These are phyloP conservation scores for Lithohypha guttulata DNA, from an alignment of 2,329 filamentous ascomycete species.

Conservation along the genomic window DNA sequence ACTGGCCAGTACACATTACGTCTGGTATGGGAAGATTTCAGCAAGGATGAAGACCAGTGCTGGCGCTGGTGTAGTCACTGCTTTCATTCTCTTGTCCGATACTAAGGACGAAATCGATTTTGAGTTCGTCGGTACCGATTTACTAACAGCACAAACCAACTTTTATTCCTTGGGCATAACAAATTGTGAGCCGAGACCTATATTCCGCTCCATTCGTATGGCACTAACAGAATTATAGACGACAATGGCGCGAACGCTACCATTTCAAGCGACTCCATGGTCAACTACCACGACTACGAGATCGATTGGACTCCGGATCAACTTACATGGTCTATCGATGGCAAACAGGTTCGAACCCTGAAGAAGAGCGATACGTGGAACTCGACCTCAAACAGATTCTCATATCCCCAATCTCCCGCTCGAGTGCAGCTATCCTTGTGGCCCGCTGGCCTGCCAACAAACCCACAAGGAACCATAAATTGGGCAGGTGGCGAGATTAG, in stretches of 20 bases:
- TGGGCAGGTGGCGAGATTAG: conserved; percentile 89
- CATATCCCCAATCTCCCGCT: conserved; percentile 82
- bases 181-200: conserved; percentile 54
- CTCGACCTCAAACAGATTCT: conserved; percentile 64
- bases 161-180: conserved; percentile 94
- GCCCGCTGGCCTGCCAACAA: conserved; percentile 74
- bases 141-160: conserved; percentile 75
- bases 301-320: conserved; percentile 83
- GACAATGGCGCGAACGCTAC: conserved; percentile 63
- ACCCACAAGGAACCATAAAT: conserved; percentile 70
- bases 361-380: conserved; percentile 79
- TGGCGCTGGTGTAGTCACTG: conserved; percentile 83
- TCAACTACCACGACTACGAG: conserved; percentile 78
- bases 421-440: conserved; percentile 91
- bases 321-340: conserved; percentile 81
- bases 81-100: conserved; percentile 90
- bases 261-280: conserved; percentile 53
- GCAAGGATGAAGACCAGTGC: conserved; percentile 75
- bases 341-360: conserved; percentile 61
- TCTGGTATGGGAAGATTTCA: conserved; percentile 94
- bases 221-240: conserved; percentile 42
- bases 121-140: conserved; percentile 78
- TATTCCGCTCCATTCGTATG: neutral
- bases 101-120: conserved; percentile 98
- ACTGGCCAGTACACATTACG: conserved; percentile 70